These are phyloP conservation scores for Boletus subparvulus DNA, from an alignment of 768 basidiomycete genomes.

Conservation along the genomic window DNA sequence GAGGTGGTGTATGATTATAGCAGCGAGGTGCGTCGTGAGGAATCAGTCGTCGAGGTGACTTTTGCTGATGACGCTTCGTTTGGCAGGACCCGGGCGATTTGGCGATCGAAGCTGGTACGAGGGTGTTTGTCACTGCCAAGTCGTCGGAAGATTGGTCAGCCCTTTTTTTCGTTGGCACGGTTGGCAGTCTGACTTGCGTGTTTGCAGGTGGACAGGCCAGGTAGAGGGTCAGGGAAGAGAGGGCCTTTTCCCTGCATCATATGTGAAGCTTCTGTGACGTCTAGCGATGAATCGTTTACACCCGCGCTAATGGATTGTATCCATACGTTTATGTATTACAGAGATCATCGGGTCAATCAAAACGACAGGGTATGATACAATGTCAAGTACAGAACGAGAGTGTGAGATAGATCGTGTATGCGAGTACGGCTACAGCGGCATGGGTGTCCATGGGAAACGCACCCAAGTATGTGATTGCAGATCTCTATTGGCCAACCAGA, in stretches of 20 bases:
- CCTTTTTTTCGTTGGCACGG: background rate
- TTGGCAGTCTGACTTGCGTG: slow-evolving; percentile 1
- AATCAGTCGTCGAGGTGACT: too few relatives aligned
- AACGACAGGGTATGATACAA: slow-evolving; percentile 30
- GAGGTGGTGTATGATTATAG: slow-evolving; percentile 75
- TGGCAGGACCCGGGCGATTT: slow-evolving; percentile 69
- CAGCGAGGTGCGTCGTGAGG: slow-evolving; percentile 46
- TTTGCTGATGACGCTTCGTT: background rate
- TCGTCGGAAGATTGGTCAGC: slow-evolving; percentile 77
- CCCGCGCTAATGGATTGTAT: background rate
- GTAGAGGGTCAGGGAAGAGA: slow-evolving; percentile 54
- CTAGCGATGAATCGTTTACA: background rate
- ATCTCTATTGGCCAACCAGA: background rate
- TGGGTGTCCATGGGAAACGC: slow-evolving; percentile 26
- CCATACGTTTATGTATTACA: slow-evolving; percentile 7
- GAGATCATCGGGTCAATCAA: slow-evolving; percentile 19
- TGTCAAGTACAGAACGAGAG: slow-evolving; percentile 34
- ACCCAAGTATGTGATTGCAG: slow-evolving; percentile 11
- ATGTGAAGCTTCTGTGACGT: slow-evolving; percentile 56
- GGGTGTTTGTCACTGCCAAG: slow-evolving; percentile 61
- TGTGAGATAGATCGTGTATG: slow-evolving; percentile 24
- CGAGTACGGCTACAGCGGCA: slow-evolving; percentile 27
- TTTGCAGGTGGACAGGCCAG: slow-evolving; percentile 66
- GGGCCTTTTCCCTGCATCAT: slow-evolving; percentile 67
- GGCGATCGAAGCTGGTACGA: slow-evolving; percentile 51